Evolutionary conservation across 192 early-diverging fungal species (phyloP).

Genomic region (Cladochytrium replicatum): DNA sequence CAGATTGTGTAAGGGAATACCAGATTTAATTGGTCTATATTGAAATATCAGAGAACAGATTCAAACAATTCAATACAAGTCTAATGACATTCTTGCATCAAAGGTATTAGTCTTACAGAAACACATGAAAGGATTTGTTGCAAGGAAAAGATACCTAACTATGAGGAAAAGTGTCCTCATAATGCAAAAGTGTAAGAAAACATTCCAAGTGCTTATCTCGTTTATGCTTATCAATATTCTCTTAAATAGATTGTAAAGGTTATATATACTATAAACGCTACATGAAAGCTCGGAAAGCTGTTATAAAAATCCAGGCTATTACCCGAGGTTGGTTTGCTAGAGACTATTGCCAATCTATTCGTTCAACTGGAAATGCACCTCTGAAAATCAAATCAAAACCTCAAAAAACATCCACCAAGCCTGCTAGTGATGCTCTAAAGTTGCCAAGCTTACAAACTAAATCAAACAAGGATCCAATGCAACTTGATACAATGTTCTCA

Average conservation of each 20-base stretch:
- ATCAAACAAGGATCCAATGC: slow-evolving; percentile 10
- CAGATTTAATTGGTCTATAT: neutral
- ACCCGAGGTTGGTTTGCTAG: slow-evolving; percentile 41
- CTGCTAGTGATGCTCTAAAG: slow-evolving; percentile 1
- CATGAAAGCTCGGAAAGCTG: slow-evolving; percentile 18
- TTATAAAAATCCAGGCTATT: slow-evolving; percentile 41
- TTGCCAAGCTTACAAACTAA: too few relatives aligned
- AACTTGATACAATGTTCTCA: slow-evolving; percentile 29
- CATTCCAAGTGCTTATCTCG: neutral
- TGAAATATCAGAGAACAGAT: slow-evolving; percentile 3
- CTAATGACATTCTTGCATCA: slow-evolving; percentile 19
- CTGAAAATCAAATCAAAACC: neutral
- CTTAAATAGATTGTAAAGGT: slow-evolving; percentile 19
- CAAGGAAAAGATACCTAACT: slow-evolving; percentile 23
- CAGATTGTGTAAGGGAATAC: slow-evolving; percentile 32
- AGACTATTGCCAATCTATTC: slow-evolving; percentile 19
- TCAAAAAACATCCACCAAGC: neutral
- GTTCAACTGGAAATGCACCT: neutral
- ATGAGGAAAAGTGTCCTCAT: slow-evolving; percentile 22
- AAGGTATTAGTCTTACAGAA: slow-evolving; percentile 38
- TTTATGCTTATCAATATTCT: neutral
- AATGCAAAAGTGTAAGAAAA: slow-evolving; percentile 28
- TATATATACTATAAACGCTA: slow-evolving; percentile 31
- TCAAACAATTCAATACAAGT: slow-evolving; percentile 17
- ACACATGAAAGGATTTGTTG: slow-evolving; percentile 27